Base-by-base conservation (phyloP, 2,329 filamentous ascomycete species). In the Phialemonium atrogriseum region DNA sequence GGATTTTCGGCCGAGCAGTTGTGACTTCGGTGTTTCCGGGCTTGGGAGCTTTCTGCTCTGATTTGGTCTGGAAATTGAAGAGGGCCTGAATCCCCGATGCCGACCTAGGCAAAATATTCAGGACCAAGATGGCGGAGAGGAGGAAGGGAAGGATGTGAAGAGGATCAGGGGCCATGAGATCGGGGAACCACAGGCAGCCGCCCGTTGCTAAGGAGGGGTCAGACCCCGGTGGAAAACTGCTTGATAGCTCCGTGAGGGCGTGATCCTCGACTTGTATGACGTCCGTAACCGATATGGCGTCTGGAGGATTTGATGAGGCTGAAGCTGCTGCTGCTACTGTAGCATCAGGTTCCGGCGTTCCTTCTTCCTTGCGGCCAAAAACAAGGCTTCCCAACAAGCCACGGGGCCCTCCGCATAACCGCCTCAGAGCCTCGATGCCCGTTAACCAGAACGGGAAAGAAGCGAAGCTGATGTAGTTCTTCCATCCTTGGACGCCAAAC, bases 121-220 rank as follows among this genome's bases (percentile, higher is more conserved):
- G 10, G 4, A 60, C 31, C 10, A 64, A 40, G 12, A 56, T 38
- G 5, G 43, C 51, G 1, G 59, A 62, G 13, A 65, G 44, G 1
- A 51, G 44, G 8, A 59, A 34, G 4, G 73, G 70, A 0, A 76
- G 58, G 17, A 63, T 48, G 34, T 61, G 55, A 34, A 63, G 64
- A 1, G 73, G 69, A 37, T 77, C 73, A 19, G 64, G 52, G 18
- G 47, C 62, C 6, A 64, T 66, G 15, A 77, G 58, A 40, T 77
- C 65, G 3, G 60, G 54, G 43, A 76, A 73, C 70, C 72, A 76
- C 11, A 75, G 54, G 24, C 58, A 61, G 16, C 72, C 71, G 5
- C 66, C 71, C 0, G 63, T 56, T 1, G 55, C 45, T n/a, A 77
- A 44, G 1, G 58, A 56, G 4, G 58, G 50, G 25, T 30, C 28